Evolutionary conservation across 176 grass and related monocot genomes (phyloP), one percentile per base, ranked within the genome.

Genomic region (Puccinellia tenuiflora): DNA sequence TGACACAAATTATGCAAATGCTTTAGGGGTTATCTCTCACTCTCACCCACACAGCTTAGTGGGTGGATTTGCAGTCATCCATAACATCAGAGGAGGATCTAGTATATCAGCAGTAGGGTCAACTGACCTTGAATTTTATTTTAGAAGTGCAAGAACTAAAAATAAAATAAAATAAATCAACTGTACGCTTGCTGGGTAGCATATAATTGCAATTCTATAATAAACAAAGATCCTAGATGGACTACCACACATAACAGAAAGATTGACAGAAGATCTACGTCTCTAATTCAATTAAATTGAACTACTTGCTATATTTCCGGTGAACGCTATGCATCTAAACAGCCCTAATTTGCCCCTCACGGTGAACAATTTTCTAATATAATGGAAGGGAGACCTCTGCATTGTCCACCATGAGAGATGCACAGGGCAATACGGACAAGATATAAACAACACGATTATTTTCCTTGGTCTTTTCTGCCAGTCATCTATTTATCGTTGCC

Each of bases 401-500:
- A 16, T 12, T 31, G 28, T 18, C 29, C 60, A 63, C 60, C 60
- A 63, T 33, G 28, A 33, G 60, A 63, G 60, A 63, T 63, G 60
- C 28, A 33, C 30, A 63, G 30, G 60, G 60, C 60, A 63, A 63
- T 18, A 31, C 2, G 60, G 60, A 63, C 60, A 63, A 33, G 28
- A 5, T 1, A 2, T 63, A 74, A 73, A 59, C 39, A 40, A 76
- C 48, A 29, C 14, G 4, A 84, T 38, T 75, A 54, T 54, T 53
- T 54, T 53, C 31, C 1, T 76, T 77, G 3, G 46, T 66, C 17
- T 40, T 68, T 18, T 14, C 33, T 25, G 20, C 33, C 12, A 42
- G 72, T 53, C 18, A 68, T 77, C 34, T 16, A 63, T 47, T 46
- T 64, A 79, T 85, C 51, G 31, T 86, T 45, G 64, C 45, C 45